These are phyloP conservation scores for Melanopsichium pennsylvanicum DNA, from an alignment of 1,284 basidiomycete genomes.

Conservation along the genomic window DNA sequence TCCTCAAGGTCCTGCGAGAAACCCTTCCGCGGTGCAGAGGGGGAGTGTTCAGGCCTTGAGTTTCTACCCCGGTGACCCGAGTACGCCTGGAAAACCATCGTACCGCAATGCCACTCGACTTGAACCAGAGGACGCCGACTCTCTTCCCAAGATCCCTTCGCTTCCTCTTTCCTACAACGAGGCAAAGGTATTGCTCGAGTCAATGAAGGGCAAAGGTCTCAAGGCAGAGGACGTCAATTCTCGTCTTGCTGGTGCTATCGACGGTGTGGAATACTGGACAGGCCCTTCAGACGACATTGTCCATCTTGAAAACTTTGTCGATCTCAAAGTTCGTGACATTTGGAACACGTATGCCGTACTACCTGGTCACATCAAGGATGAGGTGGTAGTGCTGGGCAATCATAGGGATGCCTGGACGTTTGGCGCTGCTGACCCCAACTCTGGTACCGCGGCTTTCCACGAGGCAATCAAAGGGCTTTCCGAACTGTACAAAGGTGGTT, in stretches of 20 bases:
- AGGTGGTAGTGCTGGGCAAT: constrained; percentile 81
- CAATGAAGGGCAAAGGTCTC: constrained; percentile 67
- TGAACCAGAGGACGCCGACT: constrained; percentile 69
- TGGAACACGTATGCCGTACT: constrained; percentile 88
- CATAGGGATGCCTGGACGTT: constrained; percentile 66
- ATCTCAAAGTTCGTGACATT: constrained; percentile 51
- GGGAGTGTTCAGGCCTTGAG: constrained; percentile 82
- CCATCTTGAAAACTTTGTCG: constrained; percentile 49
- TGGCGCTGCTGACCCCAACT: constrained; percentile 80
- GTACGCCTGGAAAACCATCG: constrained; percentile 85
- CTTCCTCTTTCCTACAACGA: constrained; percentile 71
- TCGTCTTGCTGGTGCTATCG: constrained; percentile 69
- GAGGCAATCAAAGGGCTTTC: constrained; percentile 87
- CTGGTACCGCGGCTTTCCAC: constrained; percentile 83
- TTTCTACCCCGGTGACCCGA: constrained; percentile 81
- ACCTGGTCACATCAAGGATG: constrained; percentile 81
- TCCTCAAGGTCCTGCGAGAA: constrained; percentile 85
- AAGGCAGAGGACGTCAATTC: constrained; percentile 72
- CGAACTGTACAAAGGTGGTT: constrained; percentile 75
- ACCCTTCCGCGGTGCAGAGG: constrained; percentile 76
- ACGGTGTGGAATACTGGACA: constrained; percentile 69
- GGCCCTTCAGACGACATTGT: constrained; percentile 64
- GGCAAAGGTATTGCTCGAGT: constrained; percentile 68
- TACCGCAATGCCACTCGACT: constrained; percentile 82
- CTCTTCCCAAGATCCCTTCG: constrained; percentile 83